Conservation (phyloP, 1,139 yeast species). For the Zygosaccharomyces pseudobailii region DNA sequence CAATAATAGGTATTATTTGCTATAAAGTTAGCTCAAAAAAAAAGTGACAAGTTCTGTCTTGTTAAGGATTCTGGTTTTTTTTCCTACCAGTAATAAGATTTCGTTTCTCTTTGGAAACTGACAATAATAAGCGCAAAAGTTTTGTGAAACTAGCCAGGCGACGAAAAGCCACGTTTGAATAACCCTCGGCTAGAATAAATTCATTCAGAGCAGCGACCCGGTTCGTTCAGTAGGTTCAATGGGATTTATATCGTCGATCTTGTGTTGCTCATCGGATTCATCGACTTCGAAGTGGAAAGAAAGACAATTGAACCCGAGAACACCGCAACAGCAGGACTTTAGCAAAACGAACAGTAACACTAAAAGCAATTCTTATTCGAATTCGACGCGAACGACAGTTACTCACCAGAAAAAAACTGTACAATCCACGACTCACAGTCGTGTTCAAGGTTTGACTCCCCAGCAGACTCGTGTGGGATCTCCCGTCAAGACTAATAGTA, state of each 20-base stretch:
- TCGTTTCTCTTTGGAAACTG: not conserved
- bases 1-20: not conserved
- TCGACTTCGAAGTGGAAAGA: conserved; percentile 14
- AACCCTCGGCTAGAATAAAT: not conserved
- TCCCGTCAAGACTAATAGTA: conserved; percentile 3
- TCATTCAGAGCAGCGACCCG: not conserved
- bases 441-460: not conserved
- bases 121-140: not conserved
- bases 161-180: not conserved
- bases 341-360: conserved; percentile 7
- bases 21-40: not conserved
- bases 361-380: conserved; percentile 3
- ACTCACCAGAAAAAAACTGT: not conserved
- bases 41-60: too few relatives aligned
- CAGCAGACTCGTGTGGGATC: not conserved
- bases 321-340: conserved; percentile 3
- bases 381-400: not conserved
- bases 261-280: conserved; percentile 27
- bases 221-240: conserved; percentile 14
- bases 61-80: not conserved
- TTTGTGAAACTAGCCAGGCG: not conserved
- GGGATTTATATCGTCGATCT: conserved; percentile 30
- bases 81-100: not conserved
- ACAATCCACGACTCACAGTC: conserved; percentile 1
- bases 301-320: conserved; percentile 5